Base-by-base conservation (phyloP, 108 stramenopile species). In the Heterococcus sp. region DNA sequence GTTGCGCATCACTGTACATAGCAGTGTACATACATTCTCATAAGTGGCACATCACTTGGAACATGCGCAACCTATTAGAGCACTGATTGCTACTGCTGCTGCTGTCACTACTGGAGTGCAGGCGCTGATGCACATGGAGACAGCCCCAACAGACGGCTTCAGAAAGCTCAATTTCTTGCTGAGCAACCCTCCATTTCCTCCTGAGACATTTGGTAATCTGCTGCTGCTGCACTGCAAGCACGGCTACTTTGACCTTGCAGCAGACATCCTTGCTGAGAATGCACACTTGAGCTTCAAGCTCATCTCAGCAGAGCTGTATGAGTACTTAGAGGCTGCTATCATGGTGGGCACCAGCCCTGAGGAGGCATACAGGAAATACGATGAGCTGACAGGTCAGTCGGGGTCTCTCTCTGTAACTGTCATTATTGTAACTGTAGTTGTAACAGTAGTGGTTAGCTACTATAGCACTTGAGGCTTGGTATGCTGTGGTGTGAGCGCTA, bases 161-260 rank as follows among this genome's bases (percentile, higher is more conserved):
- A 69, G 91, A 66, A 93, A 93, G 75, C 82, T 95, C 1, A 89
- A 89, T 40, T 89, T 74, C 58, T 87, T 95, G 26, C 69, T 95
- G n/a, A 38, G 76, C 2, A 88, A 90, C 70, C 89, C 90, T 0
- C 91, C 94, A 0, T 93, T 85, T 76, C 93, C 94, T 2, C 90
- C 91, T 1, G 93, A 94, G 76, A 92, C 93, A 27, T 90, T 94
- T 38, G 90, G 91, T 5, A 95, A 95, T 69, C 81, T 95, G 32
- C 76, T 95, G 37, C 86, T 92, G 2, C 76, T 95, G 66, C 90
- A 91, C 71, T 86, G 88, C 69, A 89, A 90, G 46, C 88, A 93
- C 69, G 88, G 90, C 31, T 85, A 90, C 69, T 89, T 91, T 68
- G 90, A 92, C 76, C 72, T 94, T 8, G 93, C 93, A n/a, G 89